Evolutionary conservation across 202 grass and related monocot genomes (phyloP), one percentile per base, ranked within the genome.

Genomic region (Brachypodium distachyon): DNA sequence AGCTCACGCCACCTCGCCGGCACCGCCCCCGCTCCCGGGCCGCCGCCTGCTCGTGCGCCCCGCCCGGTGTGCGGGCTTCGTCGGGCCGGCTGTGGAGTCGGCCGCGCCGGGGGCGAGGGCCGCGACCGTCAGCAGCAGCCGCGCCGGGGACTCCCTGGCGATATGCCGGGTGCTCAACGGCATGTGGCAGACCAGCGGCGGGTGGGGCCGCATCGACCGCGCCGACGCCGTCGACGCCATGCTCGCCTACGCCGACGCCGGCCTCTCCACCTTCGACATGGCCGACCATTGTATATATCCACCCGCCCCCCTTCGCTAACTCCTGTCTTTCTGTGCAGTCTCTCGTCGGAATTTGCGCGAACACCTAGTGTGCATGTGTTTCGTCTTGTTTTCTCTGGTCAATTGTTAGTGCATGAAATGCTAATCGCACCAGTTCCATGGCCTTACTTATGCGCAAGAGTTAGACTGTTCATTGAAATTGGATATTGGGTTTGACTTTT

Each of bases 121-220:
- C 16, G 62, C 42, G 28, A 91, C 81, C 6, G 69, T 90, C 27
- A 83, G 78, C 53, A 94, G 90, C 59, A 83, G 57, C 69, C 92
- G 90, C 69, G 47, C 87, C 29, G 76, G 74, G 42, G 91, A 94
- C 63, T 82, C 84, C n/a, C 80, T 98, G 82, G 64, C 83, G 53
- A 98, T 98, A 82, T 98, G 95, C 83, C 82, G 91, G 48, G 95
- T 98, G 70, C 87, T 98, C 79, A 98, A 98, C 46, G 95, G 95
- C 25, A 98, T 98, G 95, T 94, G 91, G 91, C 95, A 98, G 70
- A 98, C 91, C 8, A 92, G 87, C 80, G 91, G 91, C 38, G 89
- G 87, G 9, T 98, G 95, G 91, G 95, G 95, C 36, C 87, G 47
- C n/a, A 98, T 98, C 76, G 95, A 98, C 70, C 91, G 91, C 50